Percentiles rank a stretch among this genome's conserved stretches.
These are phyloP conservation scores for Apiospora kogelbergensis DNA, from an alignment of 2,329 filamentous ascomycete genomes.

Conservation along the genomic window DNA sequence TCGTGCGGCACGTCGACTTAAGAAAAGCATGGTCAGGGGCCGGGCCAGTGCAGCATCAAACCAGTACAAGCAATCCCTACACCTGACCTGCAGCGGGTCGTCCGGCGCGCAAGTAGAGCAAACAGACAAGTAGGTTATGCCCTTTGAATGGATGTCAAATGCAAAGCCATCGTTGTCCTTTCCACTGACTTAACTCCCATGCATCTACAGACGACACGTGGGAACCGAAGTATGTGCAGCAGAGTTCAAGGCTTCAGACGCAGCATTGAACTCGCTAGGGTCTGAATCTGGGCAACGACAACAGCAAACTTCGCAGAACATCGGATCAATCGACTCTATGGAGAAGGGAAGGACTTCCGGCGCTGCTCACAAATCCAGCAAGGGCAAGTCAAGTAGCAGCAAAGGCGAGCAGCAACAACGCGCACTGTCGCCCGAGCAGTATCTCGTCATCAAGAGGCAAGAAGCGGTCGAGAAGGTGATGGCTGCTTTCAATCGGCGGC, in stretches of 20 bases:
- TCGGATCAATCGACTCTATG: constrained; percentile 26
- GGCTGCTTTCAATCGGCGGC: constrained; percentile 28
- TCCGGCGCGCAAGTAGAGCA: neutral
- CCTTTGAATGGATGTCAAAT: neutral
- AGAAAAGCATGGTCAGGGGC: neutral
- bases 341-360: constrained; percentile 24
- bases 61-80: neutral
- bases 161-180: neutral
- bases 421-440: constrained; percentile 25
- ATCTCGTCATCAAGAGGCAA: constrained; percentile 26
- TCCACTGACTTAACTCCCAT: neutral
- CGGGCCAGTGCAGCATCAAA: neutral
- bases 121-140: neutral
- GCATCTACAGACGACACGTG: neutral
- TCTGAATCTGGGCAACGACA: neutral
- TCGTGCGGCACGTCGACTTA: constrained; percentile 1
- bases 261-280: constrained; percentile 6
- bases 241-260: constrained; percentile 5
- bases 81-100: neutral
- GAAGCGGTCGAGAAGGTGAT: constrained; percentile 27
- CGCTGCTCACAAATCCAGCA: constrained; percentile 25
- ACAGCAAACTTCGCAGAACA: neutral
- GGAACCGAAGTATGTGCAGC: constrained; percentile 2
- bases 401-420: constrained; percentile 16
- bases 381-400: constrained; percentile 14